Evolutionary conservation across 495 filamentous ascomycete genomes (phyloP).

Genomic region (Lepidopterella palustris): DNA sequence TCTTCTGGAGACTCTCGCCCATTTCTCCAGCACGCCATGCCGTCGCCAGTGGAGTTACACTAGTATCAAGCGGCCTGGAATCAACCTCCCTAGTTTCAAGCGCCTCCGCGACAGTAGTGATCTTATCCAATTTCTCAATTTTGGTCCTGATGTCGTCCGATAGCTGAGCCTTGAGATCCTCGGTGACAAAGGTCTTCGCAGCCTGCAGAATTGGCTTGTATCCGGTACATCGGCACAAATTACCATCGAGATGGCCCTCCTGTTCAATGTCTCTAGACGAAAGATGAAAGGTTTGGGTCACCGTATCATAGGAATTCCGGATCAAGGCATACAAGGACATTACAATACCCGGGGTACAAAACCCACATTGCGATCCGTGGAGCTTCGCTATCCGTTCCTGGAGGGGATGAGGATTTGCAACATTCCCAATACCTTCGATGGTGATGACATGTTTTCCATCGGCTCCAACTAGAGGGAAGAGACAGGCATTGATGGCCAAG

Average conservation of each 20-base stretch:
- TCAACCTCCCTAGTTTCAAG: too few species aligned
- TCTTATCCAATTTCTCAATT: slow-evolving; percentile 9
- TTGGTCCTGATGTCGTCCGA: too few species aligned
- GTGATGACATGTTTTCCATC: slow-evolving; percentile 43
- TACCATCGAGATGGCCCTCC: slow-evolving; percentile 40
- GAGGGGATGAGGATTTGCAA: slow-evolving; percentile 37
- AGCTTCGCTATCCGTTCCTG: slow-evolving; percentile 41
- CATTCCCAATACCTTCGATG: slow-evolving; percentile 38
- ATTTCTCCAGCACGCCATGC: too few species aligned
- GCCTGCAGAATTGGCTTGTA: slow-evolving; percentile 42
- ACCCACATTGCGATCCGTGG: slow-evolving; percentile 38
- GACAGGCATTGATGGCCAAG: slow-evolving; percentile 25
- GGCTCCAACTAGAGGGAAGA: slow-evolving; percentile 31
- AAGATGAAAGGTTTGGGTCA: slow-evolving; percentile 31
- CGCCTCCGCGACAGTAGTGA: too few species aligned
- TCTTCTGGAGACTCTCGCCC: too few species aligned
- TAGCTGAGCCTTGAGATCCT: slow-evolving; percentile 44
- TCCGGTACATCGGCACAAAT: slow-evolving; percentile 41
- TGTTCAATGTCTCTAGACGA: slow-evolving; percentile 18
- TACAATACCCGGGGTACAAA: slow-evolving; percentile 40
- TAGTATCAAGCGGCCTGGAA: too few species aligned
- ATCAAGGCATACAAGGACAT: slow-evolving; percentile 41
- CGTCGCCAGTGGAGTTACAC: too few species aligned
- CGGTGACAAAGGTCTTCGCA: slow-evolving; percentile 46
- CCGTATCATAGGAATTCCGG: slow-evolving; percentile 37